Percentiles rank a stretch among this genome's conserved stretches.
Evolutionary conservation across 2,329 filamentous ascomycete species (phyloP).

Genomic region (Pestalotiopsis sp.): DNA sequence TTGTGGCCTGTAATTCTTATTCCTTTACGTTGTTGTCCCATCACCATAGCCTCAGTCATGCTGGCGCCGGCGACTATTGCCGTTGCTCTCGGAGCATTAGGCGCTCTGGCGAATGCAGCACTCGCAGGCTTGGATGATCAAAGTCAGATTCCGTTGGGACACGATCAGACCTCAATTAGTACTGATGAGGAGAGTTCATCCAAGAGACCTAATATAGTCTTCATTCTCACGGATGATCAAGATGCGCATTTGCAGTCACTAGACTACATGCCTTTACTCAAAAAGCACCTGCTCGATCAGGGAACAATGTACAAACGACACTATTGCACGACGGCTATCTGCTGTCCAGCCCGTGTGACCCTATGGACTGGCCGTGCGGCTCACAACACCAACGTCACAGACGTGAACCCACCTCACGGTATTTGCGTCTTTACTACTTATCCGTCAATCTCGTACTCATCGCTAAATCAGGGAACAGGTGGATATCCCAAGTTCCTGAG

Average conservation of each 20-base stretch:
- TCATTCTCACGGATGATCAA: conserved; percentile 65
- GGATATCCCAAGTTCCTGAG: conserved; percentile 56
- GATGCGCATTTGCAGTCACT: conserved; percentile 57
- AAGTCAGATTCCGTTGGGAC: too few relatives aligned
- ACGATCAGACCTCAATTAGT: too few relatives aligned
- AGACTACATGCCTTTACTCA: conserved; percentile 20
- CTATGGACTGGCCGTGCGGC: conserved; percentile 60
- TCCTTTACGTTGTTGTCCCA: too few relatives aligned
- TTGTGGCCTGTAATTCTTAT: too few relatives aligned
- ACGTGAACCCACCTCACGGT: conserved; percentile 53
- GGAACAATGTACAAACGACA: conserved; percentile 57
- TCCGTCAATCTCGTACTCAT: too few relatives aligned
- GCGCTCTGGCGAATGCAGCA: too few relatives aligned
- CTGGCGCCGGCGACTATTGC: too few relatives aligned
- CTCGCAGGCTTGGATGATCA: too few relatives aligned
- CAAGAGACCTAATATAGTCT: conserved; percentile 53
- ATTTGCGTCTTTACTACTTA: not conserved
- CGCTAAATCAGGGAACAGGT: not conserved
- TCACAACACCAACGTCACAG: conserved; percentile 66
- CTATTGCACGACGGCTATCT: conserved; percentile 58
- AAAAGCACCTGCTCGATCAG: conserved; percentile 46
- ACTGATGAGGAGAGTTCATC: too few relatives aligned
- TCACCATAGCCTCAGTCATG: too few relatives aligned
- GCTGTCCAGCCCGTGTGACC: conserved; percentile 61
- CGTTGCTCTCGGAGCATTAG: too few relatives aligned